Evolutionary conservation across 2,329 filamentous ascomycete species (phyloP), one percentile per base, ranked within the genome.

Genomic region (Verticillium longisporum): DNA sequence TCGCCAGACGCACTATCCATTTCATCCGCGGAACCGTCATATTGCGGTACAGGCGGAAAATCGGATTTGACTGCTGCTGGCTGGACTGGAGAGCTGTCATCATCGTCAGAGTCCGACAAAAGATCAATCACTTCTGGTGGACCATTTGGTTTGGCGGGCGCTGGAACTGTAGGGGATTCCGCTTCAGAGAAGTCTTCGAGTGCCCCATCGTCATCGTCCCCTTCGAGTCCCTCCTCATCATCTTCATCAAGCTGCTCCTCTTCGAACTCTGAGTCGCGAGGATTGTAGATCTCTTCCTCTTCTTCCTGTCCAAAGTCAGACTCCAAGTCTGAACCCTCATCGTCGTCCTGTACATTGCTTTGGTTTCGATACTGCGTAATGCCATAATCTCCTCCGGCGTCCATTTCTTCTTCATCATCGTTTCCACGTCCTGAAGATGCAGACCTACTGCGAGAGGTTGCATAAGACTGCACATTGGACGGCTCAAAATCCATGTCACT

Each of bases 341-440:
- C 64, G 31, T 65, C 64, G n/a, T 65, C 64, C 21, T 65, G 64
- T 9, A 60, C 61, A 1, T 65, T 64, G 54, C 64, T 65, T 14
- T 64, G 64, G 56, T 65, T 65, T 34, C 60, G 61, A 58, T 64
- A 65, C 14, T 63, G 62, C 31, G 61, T 58, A 14, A 65, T 65
- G 5, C 64, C 64, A 26, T 65, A 65, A 26, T 65, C 64, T n/a
- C 64, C 64, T 10, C 64, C 64, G 3, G 57, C 56, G 36, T 64
- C 57, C 14, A 32, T 41, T 10, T 55, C 62, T 3, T 62, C 62
- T 13, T 56, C 60, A 26, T 60, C 63, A 26, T 60, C 63, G 21
- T 63, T 56, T 15, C 61, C 63, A 15, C 57, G 57, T 53, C 21
- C 45, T 21, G 45, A 26, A 11, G 18, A 21, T 10, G 5, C 11